Percentiles rank a stretch among this genome's conserved stretches.
Evolutionary conservation across 768 basidiomycete species (phyloP).

Genomic region (Tulasnella sp.): DNA sequence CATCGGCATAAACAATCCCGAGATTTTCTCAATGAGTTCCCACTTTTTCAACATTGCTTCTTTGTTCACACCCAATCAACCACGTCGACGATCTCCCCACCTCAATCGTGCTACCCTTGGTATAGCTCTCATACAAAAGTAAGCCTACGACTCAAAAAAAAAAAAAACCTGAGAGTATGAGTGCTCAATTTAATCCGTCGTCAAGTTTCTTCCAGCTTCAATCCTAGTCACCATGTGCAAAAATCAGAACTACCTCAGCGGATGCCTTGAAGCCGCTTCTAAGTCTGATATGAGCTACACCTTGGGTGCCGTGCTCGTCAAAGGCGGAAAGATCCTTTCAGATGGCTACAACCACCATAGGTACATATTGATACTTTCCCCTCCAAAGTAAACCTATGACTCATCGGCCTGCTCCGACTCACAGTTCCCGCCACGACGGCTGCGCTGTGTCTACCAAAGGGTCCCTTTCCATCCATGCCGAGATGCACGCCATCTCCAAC

Average conservation of each 20-base stretch:
- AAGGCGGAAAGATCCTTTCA: constrained; percentile 45
- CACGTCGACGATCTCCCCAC: no score
- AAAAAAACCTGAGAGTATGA: no score
- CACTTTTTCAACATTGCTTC: no score
- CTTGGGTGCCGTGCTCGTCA: constrained; percentile 31
- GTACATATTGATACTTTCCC: neutral
- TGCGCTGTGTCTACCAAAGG: constrained; percentile 23
- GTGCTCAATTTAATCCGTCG: no score
- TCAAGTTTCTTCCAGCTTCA: neutral
- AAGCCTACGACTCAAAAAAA: no score
- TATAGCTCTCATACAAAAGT: no score
- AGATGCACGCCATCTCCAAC: constrained; percentile 48
- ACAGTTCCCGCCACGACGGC: constrained; percentile 40
- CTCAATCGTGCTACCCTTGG: no score
- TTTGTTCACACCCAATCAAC: no score
- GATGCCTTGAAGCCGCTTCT: constrained; percentile 1
- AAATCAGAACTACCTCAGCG: neutral
- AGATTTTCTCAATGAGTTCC: no score
- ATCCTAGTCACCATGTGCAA: constrained; percentile 5
- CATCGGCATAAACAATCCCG: no score
- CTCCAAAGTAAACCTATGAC: neutral
- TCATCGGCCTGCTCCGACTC: neutral
- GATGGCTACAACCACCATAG: constrained; percentile 42
- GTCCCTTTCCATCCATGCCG: constrained; percentile 41
- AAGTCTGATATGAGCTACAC: constrained; percentile 10